Evolutionary conservation across 208 protist genomes (phyloP), one percentile per base, ranked within the genome.

Genomic region (Leishmania amazonensis): DNA sequence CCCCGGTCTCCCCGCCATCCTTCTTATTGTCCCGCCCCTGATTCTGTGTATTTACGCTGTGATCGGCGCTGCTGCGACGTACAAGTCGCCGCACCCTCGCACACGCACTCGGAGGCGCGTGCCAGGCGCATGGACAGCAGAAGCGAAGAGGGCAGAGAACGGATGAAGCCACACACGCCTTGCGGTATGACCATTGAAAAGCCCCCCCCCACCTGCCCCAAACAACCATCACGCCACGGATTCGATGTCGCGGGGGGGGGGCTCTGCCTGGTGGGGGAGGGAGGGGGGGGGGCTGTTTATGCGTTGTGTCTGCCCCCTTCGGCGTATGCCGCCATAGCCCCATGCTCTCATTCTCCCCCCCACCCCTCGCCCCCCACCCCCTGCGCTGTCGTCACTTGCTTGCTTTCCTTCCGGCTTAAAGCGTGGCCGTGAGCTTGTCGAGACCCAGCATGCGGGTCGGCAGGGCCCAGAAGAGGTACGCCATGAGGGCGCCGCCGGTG

Each of bases 401-500:
- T 72, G 11, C 28, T 8, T 28, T 60, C 35, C 17, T 45, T n/a
- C 19, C 1, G 53, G 3, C 28, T 81, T 90, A 95, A 31, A 97
- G 68, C 38, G 90, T 89, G 38, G 94, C 94, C 0, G 94, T 97
- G 42, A 97, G 89, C 82, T 95, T 95, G 68, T 97, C 94, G 49
- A 97, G 85, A 17, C 94, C 94, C 21, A 97, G 77, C 84, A 96
- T 89, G 57, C 92, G 91, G 2, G 91, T 97, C 15, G 94, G 94
- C 79, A 97, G 87, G 6, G 89, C 90, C 93, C 94, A 97, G 87
- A 97, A 95, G 64, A 96, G 76, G 81, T 95, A 95, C 15, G 94
- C 94, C 79, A 97, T 92, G 67, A 97, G 87, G 60, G 94, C 94
- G 60, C 94, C 94, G 64, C 94, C 94, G 13, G 94, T 97, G 3